Conservation (phyloP, 805 yeast species). For the Lipomyces mesembrius region DNA sequence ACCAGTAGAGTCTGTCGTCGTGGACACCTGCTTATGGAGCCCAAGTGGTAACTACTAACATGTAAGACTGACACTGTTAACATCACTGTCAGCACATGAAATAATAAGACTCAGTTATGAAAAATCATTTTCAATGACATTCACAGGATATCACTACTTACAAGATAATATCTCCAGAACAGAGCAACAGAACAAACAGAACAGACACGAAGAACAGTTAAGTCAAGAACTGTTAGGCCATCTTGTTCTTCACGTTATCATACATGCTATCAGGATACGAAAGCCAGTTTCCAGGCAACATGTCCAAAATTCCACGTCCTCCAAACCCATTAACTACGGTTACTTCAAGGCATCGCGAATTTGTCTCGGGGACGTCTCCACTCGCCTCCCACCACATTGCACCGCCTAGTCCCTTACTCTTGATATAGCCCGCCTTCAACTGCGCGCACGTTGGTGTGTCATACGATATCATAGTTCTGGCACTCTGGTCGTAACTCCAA, state of each 20-base stretch:
- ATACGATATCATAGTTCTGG: slow-evolving; percentile 57
- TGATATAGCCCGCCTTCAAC: slow-evolving; percentile 65
- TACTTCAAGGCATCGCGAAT: slow-evolving; percentile 17
- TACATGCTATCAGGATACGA: slow-evolving; percentile 10
- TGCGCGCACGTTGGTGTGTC: slow-evolving; percentile 63
- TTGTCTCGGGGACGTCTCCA: slow-evolving; percentile 43
- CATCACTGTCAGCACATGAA: not conserved
- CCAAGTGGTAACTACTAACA: not conserved
- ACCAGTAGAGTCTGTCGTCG: too few species aligned
- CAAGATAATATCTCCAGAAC: not conserved
- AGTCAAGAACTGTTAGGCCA: not conserved
- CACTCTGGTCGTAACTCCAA: slow-evolving; percentile 52
- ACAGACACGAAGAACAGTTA: not conserved
- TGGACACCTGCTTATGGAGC: too few species aligned
- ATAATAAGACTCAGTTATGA: not conserved
- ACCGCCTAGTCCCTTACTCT: slow-evolving; percentile 63
- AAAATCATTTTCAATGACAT: not conserved
- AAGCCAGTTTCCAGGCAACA: slow-evolving; percentile 8
- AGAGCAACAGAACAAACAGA: not conserved
- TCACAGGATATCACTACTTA: not conserved
- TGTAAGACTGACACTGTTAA: not conserved
- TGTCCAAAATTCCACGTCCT: slow-evolving; percentile 5
- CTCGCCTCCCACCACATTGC: slow-evolving; percentile 96
- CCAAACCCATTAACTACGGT: slow-evolving; percentile 14
- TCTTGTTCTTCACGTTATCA: not conserved